Evolutionary conservation across 345 rosid genomes (phyloP).

Genomic region (Alliaria petiolata): DNA sequence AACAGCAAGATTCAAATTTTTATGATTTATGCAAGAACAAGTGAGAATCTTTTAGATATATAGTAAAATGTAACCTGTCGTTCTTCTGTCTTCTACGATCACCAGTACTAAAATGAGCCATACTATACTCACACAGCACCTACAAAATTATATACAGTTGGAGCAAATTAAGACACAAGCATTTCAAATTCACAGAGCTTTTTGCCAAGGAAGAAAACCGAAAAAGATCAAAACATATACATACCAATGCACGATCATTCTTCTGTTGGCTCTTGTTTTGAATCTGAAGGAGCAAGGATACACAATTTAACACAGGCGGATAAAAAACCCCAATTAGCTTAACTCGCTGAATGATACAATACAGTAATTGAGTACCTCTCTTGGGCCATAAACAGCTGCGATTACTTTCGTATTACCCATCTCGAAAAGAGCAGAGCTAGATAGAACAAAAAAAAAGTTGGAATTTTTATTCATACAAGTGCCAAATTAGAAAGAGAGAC

Average conservation of each 20-base stretch:
- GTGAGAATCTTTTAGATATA: not conserved
- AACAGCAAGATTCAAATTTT: not conserved
- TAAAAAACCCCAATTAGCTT: not conserved
- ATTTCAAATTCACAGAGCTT: not conserved
- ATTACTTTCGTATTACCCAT: slow-evolving; percentile 97
- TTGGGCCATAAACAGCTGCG: slow-evolving; percentile 95
- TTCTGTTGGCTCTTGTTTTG: slow-evolving; percentile 77
- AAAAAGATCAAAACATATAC: not conserved
- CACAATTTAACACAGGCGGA: not conserved
- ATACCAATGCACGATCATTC: slow-evolving; percentile 68
- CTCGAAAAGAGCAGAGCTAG: slow-evolving; percentile 85
- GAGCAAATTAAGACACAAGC: not conserved
- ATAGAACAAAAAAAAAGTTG: not conserved
- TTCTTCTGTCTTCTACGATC: slow-evolving; percentile 89
- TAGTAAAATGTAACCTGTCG: slow-evolving; percentile 49
- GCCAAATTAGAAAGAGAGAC: not conserved
- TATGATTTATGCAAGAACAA: not conserved
- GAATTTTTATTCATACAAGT: not conserved
- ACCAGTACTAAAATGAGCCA: slow-evolving; percentile 96
- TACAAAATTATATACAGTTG: slow-evolving; percentile 9
- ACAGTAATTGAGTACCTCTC: slow-evolving; percentile 54
- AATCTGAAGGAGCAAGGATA: slow-evolving; percentile 39
- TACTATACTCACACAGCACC: slow-evolving; percentile 91
- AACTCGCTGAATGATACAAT: not conserved
- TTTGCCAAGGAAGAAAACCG: not conserved